Evolutionary conservation across 1,139 yeast species (phyloP).

Genomic region (Eremothecium sinecaudum): DNA sequence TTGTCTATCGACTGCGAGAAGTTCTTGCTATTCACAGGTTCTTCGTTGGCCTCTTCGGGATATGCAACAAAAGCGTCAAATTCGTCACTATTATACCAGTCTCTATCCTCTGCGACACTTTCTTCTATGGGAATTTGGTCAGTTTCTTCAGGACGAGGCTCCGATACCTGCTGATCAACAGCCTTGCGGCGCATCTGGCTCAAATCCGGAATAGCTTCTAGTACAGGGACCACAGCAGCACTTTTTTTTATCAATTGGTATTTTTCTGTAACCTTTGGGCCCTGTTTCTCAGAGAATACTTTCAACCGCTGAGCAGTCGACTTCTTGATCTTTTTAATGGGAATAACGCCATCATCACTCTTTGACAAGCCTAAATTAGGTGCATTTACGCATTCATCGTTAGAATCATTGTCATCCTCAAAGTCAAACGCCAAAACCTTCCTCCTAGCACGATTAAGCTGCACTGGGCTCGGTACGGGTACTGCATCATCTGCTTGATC

Average conservation of each 20-base stretch:
- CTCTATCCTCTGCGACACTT: constrained; percentile 10
- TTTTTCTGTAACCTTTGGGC: too few relatives aligned
- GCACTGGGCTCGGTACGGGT: not conserved
- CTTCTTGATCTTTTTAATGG: constrained; percentile 18
- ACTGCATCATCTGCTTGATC: too few relatives aligned
- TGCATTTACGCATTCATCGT: not conserved
- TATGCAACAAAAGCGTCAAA: constrained; percentile 20
- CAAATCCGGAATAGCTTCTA: not conserved
- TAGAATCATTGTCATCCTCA: constrained; percentile 1
- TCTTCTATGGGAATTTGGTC: not conserved
- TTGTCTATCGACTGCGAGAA: constrained; percentile 3
- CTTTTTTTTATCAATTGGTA: too few relatives aligned
- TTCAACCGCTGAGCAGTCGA: constrained; percentile 15
- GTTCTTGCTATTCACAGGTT: constrained; percentile 10
- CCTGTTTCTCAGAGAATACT: constrained; percentile 14
- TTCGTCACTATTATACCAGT: constrained; percentile 29
- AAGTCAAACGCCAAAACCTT: too few relatives aligned
- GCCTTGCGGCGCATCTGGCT: too few relatives aligned
- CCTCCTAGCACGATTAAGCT: too few relatives aligned
- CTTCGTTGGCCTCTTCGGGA: constrained; percentile 10
- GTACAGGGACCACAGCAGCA: too few relatives aligned
- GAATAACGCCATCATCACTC: not conserved
- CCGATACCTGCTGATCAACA: too few relatives aligned
- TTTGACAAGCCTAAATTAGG: not conserved
- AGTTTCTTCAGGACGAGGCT: not conserved